Evolutionary conservation across 163 green algal species (phyloP).

Genomic region (Prototheca cutis): DNA sequence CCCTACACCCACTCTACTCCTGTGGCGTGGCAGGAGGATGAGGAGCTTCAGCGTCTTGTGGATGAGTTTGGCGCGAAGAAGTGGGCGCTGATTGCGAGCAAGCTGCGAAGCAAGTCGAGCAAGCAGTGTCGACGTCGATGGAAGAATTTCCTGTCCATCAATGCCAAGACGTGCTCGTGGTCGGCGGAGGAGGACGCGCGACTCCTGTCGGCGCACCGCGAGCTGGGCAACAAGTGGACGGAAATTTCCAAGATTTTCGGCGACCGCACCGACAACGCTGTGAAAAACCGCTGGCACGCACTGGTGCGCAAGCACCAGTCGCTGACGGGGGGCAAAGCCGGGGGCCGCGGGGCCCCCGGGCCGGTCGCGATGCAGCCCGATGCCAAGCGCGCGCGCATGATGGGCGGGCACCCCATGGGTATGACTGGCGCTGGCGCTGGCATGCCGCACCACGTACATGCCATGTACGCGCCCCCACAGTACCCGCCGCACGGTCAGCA

Average conservation of each 20-base stretch:
- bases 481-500: no score
- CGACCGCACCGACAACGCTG: conserved; percentile 90
- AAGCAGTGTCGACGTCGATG: conserved; percentile 65
- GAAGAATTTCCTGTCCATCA: conserved; percentile 62
- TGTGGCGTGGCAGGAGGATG: conserved; percentile 75
- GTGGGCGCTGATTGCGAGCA: conserved; percentile 61
- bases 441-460: no score
- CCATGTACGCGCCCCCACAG: no score
- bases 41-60: conserved; percentile 50
- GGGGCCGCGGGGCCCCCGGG: no score
- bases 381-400: no score
- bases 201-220: conserved; percentile 38
- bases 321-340: conserved; percentile 1
- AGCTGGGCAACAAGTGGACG: conserved; percentile 89
- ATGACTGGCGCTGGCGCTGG: no score
- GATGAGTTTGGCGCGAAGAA: conserved; percentile 57
- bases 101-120: conserved; percentile 56
- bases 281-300: conserved; percentile 78
- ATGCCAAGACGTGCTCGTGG: conserved; percentile 61
- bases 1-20: no score
- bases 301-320: conserved; percentile 19
- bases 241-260: conserved; percentile 78
- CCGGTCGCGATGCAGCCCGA: no score
- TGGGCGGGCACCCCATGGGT: no score
- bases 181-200: conserved; percentile 30